A percentile compares a stretch with the other conserved stretches of the same genome.
Evolutionary conservation across 2,329 filamentous ascomycete genomes (phyloP).

Genomic region (Exophiala dermatitidis): DNA sequence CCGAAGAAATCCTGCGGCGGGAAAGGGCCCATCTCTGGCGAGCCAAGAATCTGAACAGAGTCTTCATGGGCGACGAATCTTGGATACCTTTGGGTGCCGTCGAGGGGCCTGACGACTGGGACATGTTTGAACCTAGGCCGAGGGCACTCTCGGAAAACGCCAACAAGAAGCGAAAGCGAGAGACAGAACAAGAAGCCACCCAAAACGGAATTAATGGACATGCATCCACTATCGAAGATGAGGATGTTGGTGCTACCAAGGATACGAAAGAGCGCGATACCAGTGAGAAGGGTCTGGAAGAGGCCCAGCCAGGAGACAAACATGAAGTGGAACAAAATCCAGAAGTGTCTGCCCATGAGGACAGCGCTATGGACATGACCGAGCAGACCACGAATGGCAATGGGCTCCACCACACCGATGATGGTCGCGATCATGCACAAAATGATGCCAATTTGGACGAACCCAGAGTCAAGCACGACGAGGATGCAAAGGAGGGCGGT

Average conservation of each 20-base stretch:
- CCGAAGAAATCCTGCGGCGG: constrained; percentile 51
- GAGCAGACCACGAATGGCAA: constrained; percentile 7
- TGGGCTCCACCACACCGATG: not conserved
- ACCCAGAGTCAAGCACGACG: not conserved
- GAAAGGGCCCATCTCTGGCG: constrained; percentile 51
- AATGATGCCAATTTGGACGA: not conserved
- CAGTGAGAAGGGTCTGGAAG: not conserved
- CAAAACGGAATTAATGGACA: constrained; percentile 20
- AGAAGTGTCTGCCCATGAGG: not conserved
- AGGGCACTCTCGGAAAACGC: constrained; percentile 7
- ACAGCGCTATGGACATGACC: not conserved
- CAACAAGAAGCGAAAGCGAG: constrained; percentile 21
- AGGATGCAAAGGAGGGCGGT: constrained; percentile 2
- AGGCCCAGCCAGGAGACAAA: not conserved
- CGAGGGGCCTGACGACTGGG: constrained; percentile 45
- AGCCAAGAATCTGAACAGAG: constrained; percentile 51
- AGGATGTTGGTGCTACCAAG: not conserved
- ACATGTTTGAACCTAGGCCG: constrained; percentile 39
- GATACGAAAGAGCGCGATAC: not conserved
- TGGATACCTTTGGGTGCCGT: constrained; percentile 53
- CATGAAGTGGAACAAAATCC: not conserved
- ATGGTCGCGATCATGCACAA: not conserved
- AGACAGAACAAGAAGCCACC: constrained; percentile 5
- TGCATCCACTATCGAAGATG: not conserved
- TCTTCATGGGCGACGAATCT: constrained; percentile 53